phyloP scores from a whole-genome alignment of 805 yeast species.

The Saccharomycopsis javanensis region DNA sequence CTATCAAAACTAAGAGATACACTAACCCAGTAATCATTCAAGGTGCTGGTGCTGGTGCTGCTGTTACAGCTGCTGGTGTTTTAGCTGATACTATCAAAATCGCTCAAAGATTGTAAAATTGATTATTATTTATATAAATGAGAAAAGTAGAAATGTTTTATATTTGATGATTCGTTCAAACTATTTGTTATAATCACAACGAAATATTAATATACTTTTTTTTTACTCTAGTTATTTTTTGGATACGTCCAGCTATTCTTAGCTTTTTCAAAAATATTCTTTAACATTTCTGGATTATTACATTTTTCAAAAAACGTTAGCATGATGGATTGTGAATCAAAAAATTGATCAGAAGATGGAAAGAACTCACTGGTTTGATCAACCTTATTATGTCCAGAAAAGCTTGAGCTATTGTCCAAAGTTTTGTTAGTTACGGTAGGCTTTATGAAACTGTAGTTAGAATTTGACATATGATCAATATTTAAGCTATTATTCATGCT shows the following conservation, averaged over 20 bases:
- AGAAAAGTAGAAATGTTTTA: background rate
- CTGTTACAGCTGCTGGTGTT: slow-evolving; percentile 66
- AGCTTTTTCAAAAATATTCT: slow-evolving; percentile 51
- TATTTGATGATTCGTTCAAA: no score
- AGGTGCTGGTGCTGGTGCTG: slow-evolving; percentile 94
- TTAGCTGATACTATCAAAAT: slow-evolving; percentile 87
- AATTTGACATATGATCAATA: background rate
- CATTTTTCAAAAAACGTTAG: slow-evolving; percentile 56
- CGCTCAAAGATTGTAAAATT: slow-evolving; percentile 52
- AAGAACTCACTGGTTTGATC: slow-evolving; percentile 14
- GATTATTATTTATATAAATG: background rate
- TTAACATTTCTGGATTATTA: slow-evolving; percentile 37
- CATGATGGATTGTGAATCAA: slow-evolving; percentile 71
- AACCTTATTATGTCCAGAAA: background rate
- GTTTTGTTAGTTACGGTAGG: background rate
- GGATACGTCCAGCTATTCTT: slow-evolving; percentile 17
- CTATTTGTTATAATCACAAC: no score
- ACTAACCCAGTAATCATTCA: slow-evolving; percentile 88
- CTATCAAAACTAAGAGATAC: slow-evolving; percentile 87
- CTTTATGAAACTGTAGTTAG: background rate
- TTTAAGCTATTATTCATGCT: background rate
- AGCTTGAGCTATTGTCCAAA: background rate
- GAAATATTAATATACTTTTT: no score
- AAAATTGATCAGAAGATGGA: slow-evolving; percentile 22
- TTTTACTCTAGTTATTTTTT: background rate